Evolutionary conservation across 2,329 filamentous ascomycete species (phyloP).

Genomic region (Talaromyces atroroseus): DNA sequence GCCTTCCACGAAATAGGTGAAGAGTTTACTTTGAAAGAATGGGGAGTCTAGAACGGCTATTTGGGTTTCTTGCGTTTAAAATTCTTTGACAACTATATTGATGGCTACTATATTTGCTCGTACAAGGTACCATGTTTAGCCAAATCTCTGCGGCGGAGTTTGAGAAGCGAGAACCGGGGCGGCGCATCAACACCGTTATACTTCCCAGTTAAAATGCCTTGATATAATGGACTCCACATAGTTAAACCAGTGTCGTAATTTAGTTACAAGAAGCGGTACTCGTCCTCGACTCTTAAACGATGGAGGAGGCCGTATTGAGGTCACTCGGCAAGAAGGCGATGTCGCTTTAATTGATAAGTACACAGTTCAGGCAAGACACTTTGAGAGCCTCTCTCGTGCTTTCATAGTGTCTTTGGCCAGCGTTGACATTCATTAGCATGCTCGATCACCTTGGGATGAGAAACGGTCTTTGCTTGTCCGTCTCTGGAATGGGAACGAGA

Average conservation of each 20-base stretch:
- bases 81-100: too few species aligned
- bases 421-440: neutral
- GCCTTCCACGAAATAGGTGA: too few species aligned
- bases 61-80: too few species aligned
- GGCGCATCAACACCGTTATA: conserved; percentile 40
- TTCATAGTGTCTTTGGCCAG: too few species aligned
- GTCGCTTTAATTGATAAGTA: neutral
- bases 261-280: conserved; percentile 56
- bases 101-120: too few species aligned
- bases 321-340: conserved; percentile 44
- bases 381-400: neutral
- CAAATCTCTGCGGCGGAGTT: conserved; percentile 38
- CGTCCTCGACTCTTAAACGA: conserved; percentile 57
- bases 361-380: neutral
- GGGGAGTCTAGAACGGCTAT: too few species aligned
- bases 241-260: conserved; percentile 58
- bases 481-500: neutral
- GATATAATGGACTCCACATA: conserved; percentile 57
- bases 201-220: conserved; percentile 61
- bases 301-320: conserved; percentile 62
- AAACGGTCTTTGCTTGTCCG: neutral
- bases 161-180: conserved; percentile 49
- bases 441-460: neutral
- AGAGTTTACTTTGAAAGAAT: too few species aligned
- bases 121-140: neutral